Base-by-base conservation (phyloP, 495 filamentous ascomycete genomes). In the Aspergillus heteromorphus region DNA sequence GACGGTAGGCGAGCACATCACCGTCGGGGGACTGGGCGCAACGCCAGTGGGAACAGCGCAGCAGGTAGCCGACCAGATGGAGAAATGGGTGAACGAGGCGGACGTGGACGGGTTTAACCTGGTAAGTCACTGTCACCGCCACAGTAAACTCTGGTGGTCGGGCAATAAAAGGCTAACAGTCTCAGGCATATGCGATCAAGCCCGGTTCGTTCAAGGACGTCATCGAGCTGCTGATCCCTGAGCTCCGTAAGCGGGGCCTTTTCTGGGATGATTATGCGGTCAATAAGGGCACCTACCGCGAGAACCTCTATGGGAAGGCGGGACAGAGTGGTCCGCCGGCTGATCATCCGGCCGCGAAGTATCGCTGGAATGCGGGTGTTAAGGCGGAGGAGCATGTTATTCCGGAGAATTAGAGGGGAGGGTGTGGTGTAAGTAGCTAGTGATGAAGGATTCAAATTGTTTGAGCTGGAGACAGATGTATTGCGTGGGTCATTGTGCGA, bases 61-160 rank as follows among this genome's bases (percentile, higher is more conserved):
- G 43, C 79, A 79, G 27, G 79, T 87, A 25, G 83, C 83, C 0
- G 80, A 86, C 61, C 69, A 76, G 17, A 68, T 87, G 72, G 81
- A 85, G 64, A 69, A 68, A 2, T 87, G 83, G 84, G 68, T 83
- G 1, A 52, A 71, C 19, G 82, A 85, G 54, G 82, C 78, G 0
- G 82, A 84, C 64, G 70, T 86, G 13, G 83, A 87, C 67, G 83
- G 83, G 17, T 86, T 85, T 59, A 86, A 84, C 45, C 59, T 85
- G 59, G 75, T 78, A 58, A 51, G 72, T 56, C 11, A 10, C n/a
- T 38, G 7, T n/a, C n/a, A n/a, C n/a, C n/a, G n/a, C n/a, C n/a
- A n/a, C n/a, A n/a, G n/a, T n/a, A n/a, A n/a, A n/a, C n/a, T n/a
- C n/a, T n/a, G n/a, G n/a, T 36, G 19, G 19, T 42, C 42, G 18